These are phyloP conservation scores for Kluyveromyces aestuarii DNA, from an alignment of 805 yeast species.

Conservation along the genomic window DNA sequence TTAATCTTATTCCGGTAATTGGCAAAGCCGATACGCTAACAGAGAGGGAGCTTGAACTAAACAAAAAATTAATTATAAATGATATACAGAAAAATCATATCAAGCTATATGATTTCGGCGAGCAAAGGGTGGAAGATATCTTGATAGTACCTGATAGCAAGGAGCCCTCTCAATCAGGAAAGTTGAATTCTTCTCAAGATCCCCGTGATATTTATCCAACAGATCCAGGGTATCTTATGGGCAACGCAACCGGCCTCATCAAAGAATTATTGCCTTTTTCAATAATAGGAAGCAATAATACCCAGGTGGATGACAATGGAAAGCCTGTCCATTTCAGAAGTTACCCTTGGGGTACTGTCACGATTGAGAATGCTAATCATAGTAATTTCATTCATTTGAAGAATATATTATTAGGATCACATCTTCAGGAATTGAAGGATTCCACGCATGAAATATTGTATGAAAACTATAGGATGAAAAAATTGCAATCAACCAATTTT, in stretches of 20 bases:
- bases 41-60: constrained; percentile 43
- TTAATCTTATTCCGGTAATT: constrained; percentile 77
- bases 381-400: constrained; percentile 66
- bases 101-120: constrained; percentile 64
- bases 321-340: constrained; percentile 39
- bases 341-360: constrained; percentile 63
- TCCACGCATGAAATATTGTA: constrained; percentile 66
- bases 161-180: constrained; percentile 8
- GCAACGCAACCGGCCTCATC: constrained; percentile 23
- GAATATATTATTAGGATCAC: constrained; percentile 66
- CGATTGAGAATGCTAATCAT: constrained; percentile 45
- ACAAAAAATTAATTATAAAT: constrained; percentile 44
- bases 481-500: constrained; percentile 34
- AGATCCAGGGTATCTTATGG: neutral
- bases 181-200: neutral
- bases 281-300: constrained; percentile 47
- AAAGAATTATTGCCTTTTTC: constrained; percentile 53
- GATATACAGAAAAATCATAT: constrained; percentile 53
- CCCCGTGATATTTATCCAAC: neutral
- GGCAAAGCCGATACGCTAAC: constrained; percentile 77
- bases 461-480: constrained; percentile 71
- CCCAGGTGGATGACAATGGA: constrained; percentile 22
- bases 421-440: constrained; percentile 75
- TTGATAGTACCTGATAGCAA: constrained; percentile 19
- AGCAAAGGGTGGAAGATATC: constrained; percentile 33